Conservation (phyloP, 257 asterid genomes). For the Thymus mandschuricus region DNA sequence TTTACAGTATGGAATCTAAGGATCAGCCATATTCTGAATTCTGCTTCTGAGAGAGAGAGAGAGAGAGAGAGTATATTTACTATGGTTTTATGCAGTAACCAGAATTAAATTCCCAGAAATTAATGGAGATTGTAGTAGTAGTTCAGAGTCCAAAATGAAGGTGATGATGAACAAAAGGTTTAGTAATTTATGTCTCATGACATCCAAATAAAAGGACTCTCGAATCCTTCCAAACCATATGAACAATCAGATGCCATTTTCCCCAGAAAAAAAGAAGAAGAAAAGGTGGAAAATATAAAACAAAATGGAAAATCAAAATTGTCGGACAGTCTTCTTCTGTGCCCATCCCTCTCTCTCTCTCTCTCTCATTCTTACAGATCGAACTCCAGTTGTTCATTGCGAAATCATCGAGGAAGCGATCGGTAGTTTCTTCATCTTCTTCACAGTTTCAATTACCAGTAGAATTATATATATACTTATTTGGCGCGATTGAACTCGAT, state of each 20-base stretch:
- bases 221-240: constrained; percentile 27
- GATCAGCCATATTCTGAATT: no score
- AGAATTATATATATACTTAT: not conserved
- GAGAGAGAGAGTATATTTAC: no score
- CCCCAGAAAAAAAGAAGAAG: not conserved
- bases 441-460: not conserved
- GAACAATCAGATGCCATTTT: constrained; percentile 34
- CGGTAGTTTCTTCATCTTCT: not conserved
- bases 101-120: no score
- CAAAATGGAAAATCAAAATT: constrained; percentile 40
- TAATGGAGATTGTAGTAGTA: no score
- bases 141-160: not conserved
- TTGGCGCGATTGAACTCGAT: not conserved
- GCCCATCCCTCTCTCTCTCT: constrained; percentile 5
- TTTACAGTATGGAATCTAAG: no score
- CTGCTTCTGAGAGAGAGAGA: no score
- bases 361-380: constrained; percentile 22
- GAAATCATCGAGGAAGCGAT: constrained; percentile 3
- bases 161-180: no score
- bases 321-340: constrained; percentile 35
- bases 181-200: constrained; percentile 17
- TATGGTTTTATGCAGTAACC: no score
- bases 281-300: not conserved
- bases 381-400: constrained; percentile 23
- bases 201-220: constrained; percentile 33